These are phyloP conservation scores for Tuctoria greenei DNA, from an alignment of 176 grass and related monocot genomes.

Conservation along the genomic window DNA sequence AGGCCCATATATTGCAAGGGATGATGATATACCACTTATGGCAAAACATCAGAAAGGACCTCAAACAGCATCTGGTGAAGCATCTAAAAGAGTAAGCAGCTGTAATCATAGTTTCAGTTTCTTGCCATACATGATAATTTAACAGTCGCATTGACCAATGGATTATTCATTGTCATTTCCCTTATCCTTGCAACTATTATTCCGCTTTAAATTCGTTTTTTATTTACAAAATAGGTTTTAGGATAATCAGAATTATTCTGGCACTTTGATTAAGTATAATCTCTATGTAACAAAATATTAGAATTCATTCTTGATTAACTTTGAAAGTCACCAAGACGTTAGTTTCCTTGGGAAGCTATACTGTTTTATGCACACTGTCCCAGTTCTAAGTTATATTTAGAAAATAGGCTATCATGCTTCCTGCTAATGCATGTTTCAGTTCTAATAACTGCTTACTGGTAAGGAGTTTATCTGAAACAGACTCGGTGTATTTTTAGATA, in stretches of 20 bases:
- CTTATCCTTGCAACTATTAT: neutral
- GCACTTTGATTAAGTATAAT: neutral
- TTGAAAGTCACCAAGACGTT: slow-evolving; percentile 5
- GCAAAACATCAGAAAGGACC: slow-evolving; percentile 41
- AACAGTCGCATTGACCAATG: neutral
- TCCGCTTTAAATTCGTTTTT: neutral
- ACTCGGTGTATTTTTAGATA: neutral
- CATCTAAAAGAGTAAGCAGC: slow-evolving; percentile 48
- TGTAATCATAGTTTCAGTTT: slow-evolving; percentile 2
- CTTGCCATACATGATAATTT: neutral
- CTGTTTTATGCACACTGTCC: neutral
- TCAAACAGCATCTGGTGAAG: slow-evolving; percentile 28
- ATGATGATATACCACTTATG: slow-evolving; percentile 35
- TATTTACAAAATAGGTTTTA: neutral
- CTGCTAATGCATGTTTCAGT: neutral
- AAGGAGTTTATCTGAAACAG: neutral
- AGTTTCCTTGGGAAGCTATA: slow-evolving; percentile 2
- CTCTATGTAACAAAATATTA: neutral
- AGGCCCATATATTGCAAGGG: slow-evolving; percentile 31
- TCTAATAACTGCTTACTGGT: neutral
- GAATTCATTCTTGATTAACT: slow-evolving; percentile 14
- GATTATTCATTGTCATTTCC: neutral
- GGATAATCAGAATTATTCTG: neutral
- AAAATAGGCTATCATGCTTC: neutral
- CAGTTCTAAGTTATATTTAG: neutral